A percentile compares a stretch with the other conserved stretches of the same genome.
These are phyloP conservation scores for Vaucheria bursata DNA, from an alignment of 352 stramenopile genomes.

Conservation along the genomic window DNA sequence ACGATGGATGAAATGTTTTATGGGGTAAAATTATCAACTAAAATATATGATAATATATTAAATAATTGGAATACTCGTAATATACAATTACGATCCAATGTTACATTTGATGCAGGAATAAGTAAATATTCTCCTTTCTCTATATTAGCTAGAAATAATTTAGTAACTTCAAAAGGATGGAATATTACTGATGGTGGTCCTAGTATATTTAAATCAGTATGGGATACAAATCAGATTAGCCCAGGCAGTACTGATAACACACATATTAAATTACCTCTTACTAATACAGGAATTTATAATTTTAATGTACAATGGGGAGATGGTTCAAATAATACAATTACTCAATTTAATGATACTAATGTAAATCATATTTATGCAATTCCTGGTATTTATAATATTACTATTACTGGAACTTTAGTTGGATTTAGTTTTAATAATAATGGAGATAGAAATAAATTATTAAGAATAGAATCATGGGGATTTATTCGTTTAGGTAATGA, in stretches of 20 bases:
- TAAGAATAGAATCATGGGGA: not conserved
- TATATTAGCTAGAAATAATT: too few relatives aligned
- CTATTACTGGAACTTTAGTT: not conserved
- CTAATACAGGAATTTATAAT: not conserved
- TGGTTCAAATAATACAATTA: not conserved
- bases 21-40: too few relatives aligned
- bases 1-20: too few relatives aligned
- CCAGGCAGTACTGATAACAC: not conserved
- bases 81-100: not conserved
- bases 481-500: not conserved
- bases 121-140: not conserved
- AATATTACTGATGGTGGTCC: too few relatives aligned
- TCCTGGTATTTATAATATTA: not conserved
- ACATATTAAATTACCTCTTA: not conserved
- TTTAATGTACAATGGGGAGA: not conserved
- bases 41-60: too few relatives aligned
- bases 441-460: conserved; percentile 8
- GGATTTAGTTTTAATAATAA: conserved; percentile 1
- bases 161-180: too few relatives aligned
- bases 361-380: not conserved
- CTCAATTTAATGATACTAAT: not conserved
- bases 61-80: too few relatives aligned
- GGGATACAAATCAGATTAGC: not conserved
- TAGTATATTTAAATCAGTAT: not conserved
- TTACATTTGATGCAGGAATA: not conserved